Conservation (phyloP, 805 yeast species). For the Wickerhamomyces hampshirensis region DNA sequence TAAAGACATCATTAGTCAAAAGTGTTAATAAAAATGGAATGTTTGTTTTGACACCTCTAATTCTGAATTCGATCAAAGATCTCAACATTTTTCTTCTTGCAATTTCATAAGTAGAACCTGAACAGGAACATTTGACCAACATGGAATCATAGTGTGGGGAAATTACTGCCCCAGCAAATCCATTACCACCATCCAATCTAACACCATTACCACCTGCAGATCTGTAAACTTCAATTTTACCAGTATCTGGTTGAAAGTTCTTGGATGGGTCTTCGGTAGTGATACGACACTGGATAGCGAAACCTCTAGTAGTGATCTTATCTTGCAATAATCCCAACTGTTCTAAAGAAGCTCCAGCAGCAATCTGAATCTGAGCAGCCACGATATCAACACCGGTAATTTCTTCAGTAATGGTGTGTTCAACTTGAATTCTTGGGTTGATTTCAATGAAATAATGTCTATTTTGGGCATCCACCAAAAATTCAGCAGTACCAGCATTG, state of each 20-base stretch:
- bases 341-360: conserved; percentile 93
- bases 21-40: conserved; percentile 92
- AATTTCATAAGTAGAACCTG: conserved; percentile 96
- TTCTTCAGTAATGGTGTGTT: conserved; percentile 98
- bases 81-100: conserved; percentile 97
- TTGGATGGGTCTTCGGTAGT: conserved; percentile 97
- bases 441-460: conserved; percentile 97
- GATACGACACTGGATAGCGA: conserved; percentile 98
- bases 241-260: conserved; percentile 97
- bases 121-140: conserved; percentile 95
- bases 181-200: conserved; percentile 97
- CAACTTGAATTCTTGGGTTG: conserved; percentile 97
- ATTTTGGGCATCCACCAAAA: conserved; percentile 86
- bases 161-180: conserved; percentile 93
- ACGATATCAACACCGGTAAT: conserved; percentile 97
- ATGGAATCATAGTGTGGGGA: conserved; percentile 97
- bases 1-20: conserved; percentile 84
- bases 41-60: conserved; percentile 98
- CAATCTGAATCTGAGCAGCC: conserved; percentile 97
- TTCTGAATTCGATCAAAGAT: conserved; percentile 94
- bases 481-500: conserved; percentile 98
- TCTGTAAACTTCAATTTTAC: conserved; percentile 95
- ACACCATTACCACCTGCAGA: conserved; percentile 99
- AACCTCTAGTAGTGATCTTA: conserved; percentile 92
- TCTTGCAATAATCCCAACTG: conserved; percentile 93